Conservation (phyloP, 2,329 filamentous ascomycete genomes). For the Apiospora kogelbergensis region DNA sequence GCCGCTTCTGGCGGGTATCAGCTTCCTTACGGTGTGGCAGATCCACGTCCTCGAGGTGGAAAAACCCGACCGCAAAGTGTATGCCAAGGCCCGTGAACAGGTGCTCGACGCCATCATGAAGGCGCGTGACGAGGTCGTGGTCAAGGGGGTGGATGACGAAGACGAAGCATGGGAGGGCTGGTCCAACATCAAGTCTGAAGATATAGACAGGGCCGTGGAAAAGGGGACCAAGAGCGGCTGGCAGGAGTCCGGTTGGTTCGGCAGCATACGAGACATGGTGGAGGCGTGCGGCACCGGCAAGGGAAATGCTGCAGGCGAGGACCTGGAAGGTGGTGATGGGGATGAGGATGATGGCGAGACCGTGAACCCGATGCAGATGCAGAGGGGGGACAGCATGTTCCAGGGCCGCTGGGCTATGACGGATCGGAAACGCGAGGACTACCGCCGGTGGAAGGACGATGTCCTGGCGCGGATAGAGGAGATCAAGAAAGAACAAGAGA, state of each 20-base stretch:
- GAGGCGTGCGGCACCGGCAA: constrained; percentile 24
- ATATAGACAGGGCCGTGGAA: constrained; percentile 63
- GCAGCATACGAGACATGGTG: constrained; percentile 56
- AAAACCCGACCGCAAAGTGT: constrained; percentile 42
- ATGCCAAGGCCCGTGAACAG: constrained; percentile 45
- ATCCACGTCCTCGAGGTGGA: constrained; percentile 42
- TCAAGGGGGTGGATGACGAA: constrained; percentile 38
- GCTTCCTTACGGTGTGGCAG: constrained; percentile 58
- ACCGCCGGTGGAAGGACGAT: constrained; percentile 61
- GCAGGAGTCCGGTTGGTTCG: constrained; percentile 65
- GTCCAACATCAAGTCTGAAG: constrained; percentile 46
- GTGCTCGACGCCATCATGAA: constrained; percentile 44
- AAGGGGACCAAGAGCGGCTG: constrained; percentile 56
- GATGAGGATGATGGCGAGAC: constrained; percentile 35
- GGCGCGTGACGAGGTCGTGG: constrained; percentile 39
- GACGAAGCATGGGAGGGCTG: constrained; percentile 55
- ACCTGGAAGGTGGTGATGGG: constrained; percentile 33
- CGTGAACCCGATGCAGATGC: constrained; percentile 42
- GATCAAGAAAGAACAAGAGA: constrained; percentile 35
- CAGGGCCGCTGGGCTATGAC: constrained; percentile 71
- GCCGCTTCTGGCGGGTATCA: constrained; percentile 59
- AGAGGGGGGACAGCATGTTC: constrained; percentile 68
- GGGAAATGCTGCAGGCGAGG: constrained; percentile 24
- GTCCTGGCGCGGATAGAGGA: constrained; percentile 57
- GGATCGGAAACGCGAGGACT: constrained; percentile 60